phyloP scores from a whole-genome alignment of 306 rosid genomes.

The Vigna nakashimae region DNA sequence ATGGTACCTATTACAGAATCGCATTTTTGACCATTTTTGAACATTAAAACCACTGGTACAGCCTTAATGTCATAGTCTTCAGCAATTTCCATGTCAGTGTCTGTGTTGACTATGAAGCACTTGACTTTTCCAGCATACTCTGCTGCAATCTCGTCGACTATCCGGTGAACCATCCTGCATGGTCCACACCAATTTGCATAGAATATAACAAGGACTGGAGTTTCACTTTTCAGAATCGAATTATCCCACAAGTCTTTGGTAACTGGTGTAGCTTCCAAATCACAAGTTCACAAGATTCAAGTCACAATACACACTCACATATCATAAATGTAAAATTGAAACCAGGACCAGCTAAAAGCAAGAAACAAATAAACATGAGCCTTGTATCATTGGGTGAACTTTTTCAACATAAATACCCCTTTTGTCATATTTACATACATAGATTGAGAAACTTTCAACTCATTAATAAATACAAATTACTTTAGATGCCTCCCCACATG shows the following conservation, averaged over 20 bases:
- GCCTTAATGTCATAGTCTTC: conserved; percentile 86
- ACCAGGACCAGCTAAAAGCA: conserved; percentile 19
- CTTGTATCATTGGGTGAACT: conserved; percentile 13
- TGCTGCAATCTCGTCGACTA: conserved; percentile 74
- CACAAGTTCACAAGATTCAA: conserved; percentile 37
- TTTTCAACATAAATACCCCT: conserved; percentile 22
- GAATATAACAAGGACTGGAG: conserved; percentile 87
- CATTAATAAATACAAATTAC: background rate
- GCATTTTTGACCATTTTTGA: conserved; percentile 80
- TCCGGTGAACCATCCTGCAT: conserved; percentile 87
- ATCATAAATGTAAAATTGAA: conserved; percentile 14
- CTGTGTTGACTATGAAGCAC: conserved; percentile 81
- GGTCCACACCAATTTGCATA: conserved; percentile 98
- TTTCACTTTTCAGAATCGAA: conserved; percentile 64
- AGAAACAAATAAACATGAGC: background rate
- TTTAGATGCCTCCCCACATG: conserved; percentile 16
- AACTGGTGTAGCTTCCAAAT: conserved; percentile 63
- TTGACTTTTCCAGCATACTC: conserved; percentile 82
- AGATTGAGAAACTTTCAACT: conserved; percentile 12
- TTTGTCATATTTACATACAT: background rate
- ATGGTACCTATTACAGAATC: conserved; percentile 90
- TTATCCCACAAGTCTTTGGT: conserved; percentile 78
- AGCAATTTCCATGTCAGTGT: conserved; percentile 69
- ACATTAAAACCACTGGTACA: conserved; percentile 88
- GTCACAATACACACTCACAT: conserved; percentile 30